Conservation (phyloP, 352 stramenopile genomes). For the Pythium dissimile region DNA sequence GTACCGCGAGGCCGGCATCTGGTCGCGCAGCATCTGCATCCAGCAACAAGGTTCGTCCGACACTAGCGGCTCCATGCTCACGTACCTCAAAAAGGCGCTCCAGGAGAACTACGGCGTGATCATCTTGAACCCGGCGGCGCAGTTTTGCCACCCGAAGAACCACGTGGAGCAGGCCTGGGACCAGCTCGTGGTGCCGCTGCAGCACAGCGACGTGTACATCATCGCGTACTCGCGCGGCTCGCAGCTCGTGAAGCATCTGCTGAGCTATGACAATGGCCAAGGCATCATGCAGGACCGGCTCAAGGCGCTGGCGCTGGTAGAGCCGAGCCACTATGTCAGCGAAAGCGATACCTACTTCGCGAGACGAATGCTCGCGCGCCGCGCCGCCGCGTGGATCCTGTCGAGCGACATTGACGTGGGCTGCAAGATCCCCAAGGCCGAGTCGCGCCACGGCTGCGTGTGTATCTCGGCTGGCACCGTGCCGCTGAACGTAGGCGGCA, state of each 20-base stretch:
- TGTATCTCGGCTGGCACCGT: constrained; percentile 76
- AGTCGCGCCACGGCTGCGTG: constrained; percentile 70
- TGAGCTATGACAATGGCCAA: constrained; percentile 75
- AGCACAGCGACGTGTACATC: constrained; percentile 71
- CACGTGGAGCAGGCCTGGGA: constrained; percentile 83
- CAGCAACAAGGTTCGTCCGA: constrained; percentile 50
- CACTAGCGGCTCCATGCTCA: constrained; percentile 73
- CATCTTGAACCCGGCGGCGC: constrained; percentile 77
- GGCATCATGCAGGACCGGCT: constrained; percentile 79
- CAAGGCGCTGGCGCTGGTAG: constrained; percentile 74
- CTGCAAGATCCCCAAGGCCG: constrained; percentile 65
- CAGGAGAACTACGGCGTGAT: constrained; percentile 80
- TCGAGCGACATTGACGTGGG: constrained; percentile 72
- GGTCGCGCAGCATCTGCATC: constrained; percentile 83
- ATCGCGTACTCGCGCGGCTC: constrained; percentile 71
- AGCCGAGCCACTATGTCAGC: constrained; percentile 76
- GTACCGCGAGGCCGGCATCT: constrained; percentile 83
- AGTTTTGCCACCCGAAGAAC: constrained; percentile 63
- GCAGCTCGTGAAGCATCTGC: constrained; percentile 78
- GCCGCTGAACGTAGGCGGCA: constrained; percentile 59
- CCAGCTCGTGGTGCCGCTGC: constrained; percentile 60
- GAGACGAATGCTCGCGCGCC: constrained; percentile 58
- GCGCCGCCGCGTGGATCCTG: constrained; percentile 71
- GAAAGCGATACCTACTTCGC: constrained; percentile 79
- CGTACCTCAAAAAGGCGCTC: constrained; percentile 77